Base-by-base conservation (phyloP, 345 rosid species). In the Lenwebbia sp. region DNA sequence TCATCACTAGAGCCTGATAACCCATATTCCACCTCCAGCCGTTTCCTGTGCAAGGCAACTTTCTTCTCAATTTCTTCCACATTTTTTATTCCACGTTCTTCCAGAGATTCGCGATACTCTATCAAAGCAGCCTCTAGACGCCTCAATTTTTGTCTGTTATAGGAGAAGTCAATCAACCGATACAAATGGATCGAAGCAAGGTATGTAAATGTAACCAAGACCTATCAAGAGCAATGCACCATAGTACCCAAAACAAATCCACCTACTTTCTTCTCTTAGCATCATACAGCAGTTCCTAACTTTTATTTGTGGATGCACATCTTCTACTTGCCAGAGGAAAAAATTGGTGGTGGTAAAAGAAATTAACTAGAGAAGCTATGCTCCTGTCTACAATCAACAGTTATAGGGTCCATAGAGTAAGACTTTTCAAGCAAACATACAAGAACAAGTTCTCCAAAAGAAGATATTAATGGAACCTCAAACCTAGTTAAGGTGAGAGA, bases 31-130 rank as follows among this genome's bases (percentile, higher is more conserved):
- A 92, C 90, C 88, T 94, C 94, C 52, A 98, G 96, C 89, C 92
- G 91, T 90, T 93, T 96, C 88, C 99, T 91, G 81, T 92, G 94
- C 82, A 88, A 84, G 86, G 95, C 93, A 82, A 98, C 97, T 92
- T 93, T 96, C 87, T 90, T 95, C 92, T 98, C 99, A 47, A 96
- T 94, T 92, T 98, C 99, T 87, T 94, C 99, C 9, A 91, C 83
- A 87, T 84, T 95, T 90, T 92, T 95, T 57, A 92, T 90, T 85
- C 98, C 99, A 56, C 91, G 94, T 85, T 98, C 99, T 90, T 98
- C 99, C 2, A 97, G 95, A 85, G 95, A 92, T 93, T 97, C 99
- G 53, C 99, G 97, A 87, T 96, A 97, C 86, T 96, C 99, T 85
- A 97, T 97, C 92, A 96, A 88, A 89, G 95, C 95, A 87, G 93